These are phyloP conservation scores for Leccinum olivaceopallidum DNA, from an alignment of 768 basidiomycete species.

Conservation along the genomic window DNA sequence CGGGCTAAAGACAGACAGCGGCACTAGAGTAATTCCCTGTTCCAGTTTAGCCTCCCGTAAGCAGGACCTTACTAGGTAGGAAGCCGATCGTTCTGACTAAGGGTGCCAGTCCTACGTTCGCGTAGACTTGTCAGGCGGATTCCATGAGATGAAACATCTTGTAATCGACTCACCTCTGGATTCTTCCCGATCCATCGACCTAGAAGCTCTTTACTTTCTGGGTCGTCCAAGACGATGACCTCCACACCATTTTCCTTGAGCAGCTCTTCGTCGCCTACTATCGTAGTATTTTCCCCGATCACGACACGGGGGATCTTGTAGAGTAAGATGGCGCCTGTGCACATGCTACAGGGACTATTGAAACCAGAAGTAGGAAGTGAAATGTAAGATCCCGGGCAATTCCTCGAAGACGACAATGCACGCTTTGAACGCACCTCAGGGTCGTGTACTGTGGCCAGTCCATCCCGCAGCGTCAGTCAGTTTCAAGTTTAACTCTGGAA, in stretches of 20 bases:
- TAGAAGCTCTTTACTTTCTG: slow-evolving; percentile 57
- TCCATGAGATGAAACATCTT: neutral
- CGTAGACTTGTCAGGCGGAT: neutral
- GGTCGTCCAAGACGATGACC: slow-evolving; percentile 47
- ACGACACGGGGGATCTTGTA: slow-evolving; percentile 68
- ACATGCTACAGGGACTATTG: slow-evolving; percentile 62
- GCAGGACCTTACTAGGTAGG: neutral
- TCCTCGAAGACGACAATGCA: neutral
- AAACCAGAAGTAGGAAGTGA: neutral
- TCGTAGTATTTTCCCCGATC: slow-evolving; percentile 61
- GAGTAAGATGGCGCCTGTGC: slow-evolving; percentile 60
- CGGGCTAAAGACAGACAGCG: slow-evolving; percentile 3
- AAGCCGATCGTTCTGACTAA: neutral
- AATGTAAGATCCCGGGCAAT: neutral
- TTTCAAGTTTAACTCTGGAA: neutral
- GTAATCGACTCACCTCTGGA: slow-evolving; percentile 44
- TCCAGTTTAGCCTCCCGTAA: slow-evolving; percentile 41
- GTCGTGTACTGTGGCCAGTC: slow-evolving; percentile 36
- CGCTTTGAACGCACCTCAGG: slow-evolving; percentile 28
- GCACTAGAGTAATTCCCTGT: slow-evolving; percentile 39
- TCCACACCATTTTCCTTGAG: slow-evolving; percentile 56
- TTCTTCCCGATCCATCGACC: slow-evolving; percentile 51
- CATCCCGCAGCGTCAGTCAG: neutral
- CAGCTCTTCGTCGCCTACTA: slow-evolving; percentile 55
- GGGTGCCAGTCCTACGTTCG: neutral